Conservation (phyloP, 176 grass and related monocot species). For the Oryza longistaminata region DNA sequence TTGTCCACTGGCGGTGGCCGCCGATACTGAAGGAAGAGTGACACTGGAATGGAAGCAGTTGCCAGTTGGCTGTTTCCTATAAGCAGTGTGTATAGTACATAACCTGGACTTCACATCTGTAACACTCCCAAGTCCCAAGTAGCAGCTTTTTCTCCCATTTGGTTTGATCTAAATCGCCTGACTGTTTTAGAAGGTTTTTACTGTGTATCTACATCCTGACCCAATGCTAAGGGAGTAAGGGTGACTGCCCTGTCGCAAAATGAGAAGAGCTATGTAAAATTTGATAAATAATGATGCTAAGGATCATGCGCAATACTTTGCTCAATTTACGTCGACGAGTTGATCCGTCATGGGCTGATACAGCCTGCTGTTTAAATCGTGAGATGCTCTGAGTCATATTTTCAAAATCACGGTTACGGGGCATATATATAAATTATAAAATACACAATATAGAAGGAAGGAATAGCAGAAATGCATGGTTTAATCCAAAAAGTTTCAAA, state of each 20-base stretch:
- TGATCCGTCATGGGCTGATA: background rate
- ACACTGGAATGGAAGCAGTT: constrained; percentile 10
- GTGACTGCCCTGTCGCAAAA: background rate
- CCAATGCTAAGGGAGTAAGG: background rate
- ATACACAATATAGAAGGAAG: too few species aligned
- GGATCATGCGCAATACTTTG: background rate
- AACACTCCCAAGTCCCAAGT: background rate
- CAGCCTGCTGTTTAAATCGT: background rate
- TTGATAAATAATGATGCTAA: background rate
- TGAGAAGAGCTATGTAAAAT: background rate
- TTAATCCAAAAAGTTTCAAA: too few species aligned
- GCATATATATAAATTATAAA: too few species aligned
- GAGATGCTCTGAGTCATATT: background rate
- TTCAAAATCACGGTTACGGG: too few species aligned
- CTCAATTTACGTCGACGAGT: background rate
- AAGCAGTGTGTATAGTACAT: constrained; percentile 25
- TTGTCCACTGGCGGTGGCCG: constrained; percentile 73
- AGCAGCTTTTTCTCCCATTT: background rate
- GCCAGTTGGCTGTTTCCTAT: constrained; percentile 5
- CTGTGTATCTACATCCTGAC: background rate
- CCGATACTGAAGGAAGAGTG: constrained; percentile 58
- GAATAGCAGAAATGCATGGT: too few species aligned
- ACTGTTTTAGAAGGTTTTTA: background rate
- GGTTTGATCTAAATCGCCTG: background rate
- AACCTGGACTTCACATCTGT: constrained; percentile 1